Percentiles rank a stretch among this genome's conserved stretches.
Conservation (phyloP, 2,329 filamentous ascomycete genomes). For the Rhynchosporium secalis region DNA sequence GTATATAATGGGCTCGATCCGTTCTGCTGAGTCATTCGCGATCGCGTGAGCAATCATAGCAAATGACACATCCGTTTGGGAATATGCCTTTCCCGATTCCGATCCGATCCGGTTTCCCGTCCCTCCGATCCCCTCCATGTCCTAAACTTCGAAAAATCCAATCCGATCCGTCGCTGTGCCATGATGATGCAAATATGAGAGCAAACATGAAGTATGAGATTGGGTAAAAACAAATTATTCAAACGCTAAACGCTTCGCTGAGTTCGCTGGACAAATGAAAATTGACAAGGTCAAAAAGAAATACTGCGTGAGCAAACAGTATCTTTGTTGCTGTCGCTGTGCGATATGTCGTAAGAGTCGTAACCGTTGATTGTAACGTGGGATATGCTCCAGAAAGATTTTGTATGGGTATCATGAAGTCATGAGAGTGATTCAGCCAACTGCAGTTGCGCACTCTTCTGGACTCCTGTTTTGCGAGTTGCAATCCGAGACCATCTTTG, state of each 20-base stretch:
- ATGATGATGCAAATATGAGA: slow-evolving; percentile 24
- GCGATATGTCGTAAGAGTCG: slow-evolving; percentile 32
- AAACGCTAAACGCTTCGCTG: slow-evolving; percentile 10
- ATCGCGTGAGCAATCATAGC: slow-evolving; percentile 15
- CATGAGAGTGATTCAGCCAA: slow-evolving; percentile 25
- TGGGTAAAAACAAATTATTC: slow-evolving; percentile 22
- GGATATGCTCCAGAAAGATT: slow-evolving; percentile 7
- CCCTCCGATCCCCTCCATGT: slow-evolving; percentile 12
- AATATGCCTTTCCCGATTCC: slow-evolving; percentile 10
- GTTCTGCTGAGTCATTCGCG: slow-evolving; percentile 9
- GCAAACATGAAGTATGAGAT: slow-evolving; percentile 38
- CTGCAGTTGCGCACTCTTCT: slow-evolving; percentile 30
- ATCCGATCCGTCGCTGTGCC: slow-evolving; percentile 21
- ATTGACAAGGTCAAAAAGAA: slow-evolving; percentile 41
- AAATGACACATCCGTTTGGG: slow-evolving; percentile 12
- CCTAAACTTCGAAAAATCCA: slow-evolving; percentile 5
- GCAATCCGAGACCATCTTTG: slow-evolving; percentile 82
- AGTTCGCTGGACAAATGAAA: slow-evolving; percentile 27
- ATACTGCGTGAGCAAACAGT: slow-evolving; percentile 51
- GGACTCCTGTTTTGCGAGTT: slow-evolving; percentile 44
- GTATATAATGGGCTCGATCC: slow-evolving; percentile 15
- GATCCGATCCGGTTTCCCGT: slow-evolving; percentile 11
- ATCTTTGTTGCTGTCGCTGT: slow-evolving; percentile 41
- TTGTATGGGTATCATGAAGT: slow-evolving; percentile 12
- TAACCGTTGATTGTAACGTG: slow-evolving; percentile 24